Percentiles rank a stretch among this genome's conserved stretches.
Evolutionary conservation across 495 filamentous ascomycete genomes (phyloP).

Genomic region (Trichoderma reesei): DNA sequence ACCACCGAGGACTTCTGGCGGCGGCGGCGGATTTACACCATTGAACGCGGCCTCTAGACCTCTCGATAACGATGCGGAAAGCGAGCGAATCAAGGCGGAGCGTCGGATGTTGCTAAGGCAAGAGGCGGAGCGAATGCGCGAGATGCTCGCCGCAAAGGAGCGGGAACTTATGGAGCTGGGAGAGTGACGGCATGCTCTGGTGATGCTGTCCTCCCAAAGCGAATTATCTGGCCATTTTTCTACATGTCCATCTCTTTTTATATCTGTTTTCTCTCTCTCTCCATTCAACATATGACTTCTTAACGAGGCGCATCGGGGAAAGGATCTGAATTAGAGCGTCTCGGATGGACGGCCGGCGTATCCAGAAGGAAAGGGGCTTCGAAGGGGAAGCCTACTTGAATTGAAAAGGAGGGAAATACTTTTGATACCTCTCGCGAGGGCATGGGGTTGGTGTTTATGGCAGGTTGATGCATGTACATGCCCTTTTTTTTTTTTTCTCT

Average conservation of each 20-base stretch:
- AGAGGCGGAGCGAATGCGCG: conserved; percentile 69
- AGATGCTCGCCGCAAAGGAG: conserved; percentile 65
- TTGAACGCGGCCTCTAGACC: conserved; percentile 15
- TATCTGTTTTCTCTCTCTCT: background rate
- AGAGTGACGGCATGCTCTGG: conserved; percentile 10
- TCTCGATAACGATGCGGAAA: conserved; percentile 35
- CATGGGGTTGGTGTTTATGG: background rate
- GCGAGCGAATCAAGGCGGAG: conserved; percentile 49
- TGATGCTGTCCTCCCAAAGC: background rate
- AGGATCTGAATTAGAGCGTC: background rate
- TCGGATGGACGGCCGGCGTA: background rate
- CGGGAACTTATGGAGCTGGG: conserved; percentile 63
- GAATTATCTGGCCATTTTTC: background rate
- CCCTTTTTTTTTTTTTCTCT: background rate
- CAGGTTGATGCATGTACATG: background rate
- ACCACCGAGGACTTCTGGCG: background rate
- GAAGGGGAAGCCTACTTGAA: background rate
- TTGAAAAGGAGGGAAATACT: background rate
- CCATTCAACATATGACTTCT: background rate
- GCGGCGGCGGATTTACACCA: background rate
- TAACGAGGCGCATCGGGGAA: background rate
- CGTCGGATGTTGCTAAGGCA: conserved; percentile 55
- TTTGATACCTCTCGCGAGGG: background rate
- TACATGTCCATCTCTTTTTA: background rate
- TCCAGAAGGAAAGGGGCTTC: background rate